Evolutionary conservation across 2,329 filamentous ascomycete genomes (phyloP).

Genomic region (Lizonia empirigonia): DNA sequence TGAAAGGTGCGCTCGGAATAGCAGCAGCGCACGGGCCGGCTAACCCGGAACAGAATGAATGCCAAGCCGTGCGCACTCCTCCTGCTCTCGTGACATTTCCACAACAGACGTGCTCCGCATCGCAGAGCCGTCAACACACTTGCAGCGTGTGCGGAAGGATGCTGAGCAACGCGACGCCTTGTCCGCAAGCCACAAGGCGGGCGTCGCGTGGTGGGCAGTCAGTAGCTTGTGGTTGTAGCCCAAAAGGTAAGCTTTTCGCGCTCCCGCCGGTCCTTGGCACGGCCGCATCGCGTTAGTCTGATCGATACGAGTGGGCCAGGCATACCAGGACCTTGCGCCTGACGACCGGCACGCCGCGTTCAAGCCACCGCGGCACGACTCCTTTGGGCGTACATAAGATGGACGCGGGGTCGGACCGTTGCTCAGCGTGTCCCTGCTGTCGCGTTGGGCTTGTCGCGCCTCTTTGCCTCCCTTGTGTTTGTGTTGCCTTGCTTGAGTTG

Average conservation of each 20-base stretch:
- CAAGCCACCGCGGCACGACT: constrained; percentile 15
- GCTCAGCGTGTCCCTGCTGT: not conserved
- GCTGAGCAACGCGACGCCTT: not conserved
- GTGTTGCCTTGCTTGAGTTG: not conserved
- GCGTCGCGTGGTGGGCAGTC: not conserved
- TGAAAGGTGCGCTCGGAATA: constrained; percentile 15
- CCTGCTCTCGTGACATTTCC: constrained; percentile 4
- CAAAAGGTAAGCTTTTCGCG: constrained; percentile 10
- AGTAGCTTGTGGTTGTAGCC: not conserved
- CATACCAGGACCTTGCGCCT: constrained; percentile 12
- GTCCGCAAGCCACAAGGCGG: not conserved
- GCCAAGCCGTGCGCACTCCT: constrained; percentile 10
- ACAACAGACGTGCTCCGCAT: not conserved
- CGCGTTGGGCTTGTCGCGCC: constrained; percentile 2
- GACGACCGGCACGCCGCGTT: constrained; percentile 12
- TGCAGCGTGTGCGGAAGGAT: not conserved
- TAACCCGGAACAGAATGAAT: constrained; percentile 4
- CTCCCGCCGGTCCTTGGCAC: constrained; percentile 8
- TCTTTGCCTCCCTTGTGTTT: not conserved
- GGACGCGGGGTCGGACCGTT: constrained; percentile 6
- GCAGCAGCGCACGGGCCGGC: constrained; percentile 12
- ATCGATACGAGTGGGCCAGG: constrained; percentile 11
- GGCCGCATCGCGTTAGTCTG: constrained; percentile 5
- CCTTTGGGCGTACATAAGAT: constrained; percentile 5
- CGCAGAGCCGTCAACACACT: not conserved